phyloP scores from a whole-genome alignment of 345 rosid species.

The Populus euphratica region DNA sequence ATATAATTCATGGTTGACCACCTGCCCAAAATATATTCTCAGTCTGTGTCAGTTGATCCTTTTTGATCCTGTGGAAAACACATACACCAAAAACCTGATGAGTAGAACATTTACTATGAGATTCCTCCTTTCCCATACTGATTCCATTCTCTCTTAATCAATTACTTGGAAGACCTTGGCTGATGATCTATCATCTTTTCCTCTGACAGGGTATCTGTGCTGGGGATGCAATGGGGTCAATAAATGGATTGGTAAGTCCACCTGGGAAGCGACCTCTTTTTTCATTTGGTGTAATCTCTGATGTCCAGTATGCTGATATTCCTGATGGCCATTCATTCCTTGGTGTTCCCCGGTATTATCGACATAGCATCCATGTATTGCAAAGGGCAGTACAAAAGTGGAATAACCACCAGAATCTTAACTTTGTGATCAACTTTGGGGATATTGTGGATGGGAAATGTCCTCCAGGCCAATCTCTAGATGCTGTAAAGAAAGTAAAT shows the following conservation, averaged over 20 bases:
- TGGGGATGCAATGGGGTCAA: conserved; percentile 44
- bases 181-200: background rate
- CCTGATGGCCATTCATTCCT: conserved; percentile 76
- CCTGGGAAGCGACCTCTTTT: conserved; percentile 58
- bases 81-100: background rate
- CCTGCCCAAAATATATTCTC: background rate
- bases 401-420: conserved; percentile 58
- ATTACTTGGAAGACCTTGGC: background rate
- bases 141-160: background rate
- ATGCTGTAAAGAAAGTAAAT: conserved; percentile 47
- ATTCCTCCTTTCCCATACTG: background rate
- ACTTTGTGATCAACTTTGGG: conserved; percentile 71
- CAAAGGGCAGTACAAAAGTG: conserved; percentile 72
- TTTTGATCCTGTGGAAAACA: background rate
- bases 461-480: conserved; percentile 63
- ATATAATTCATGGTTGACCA: background rate
- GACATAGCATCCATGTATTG: conserved; percentile 65
- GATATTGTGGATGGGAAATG: conserved; percentile 85
- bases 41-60: background rate
- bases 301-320: conserved; percentile 89
- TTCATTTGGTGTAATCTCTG: conserved; percentile 85
- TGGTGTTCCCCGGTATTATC: conserved; percentile 83
- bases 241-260: conserved; percentile 26
- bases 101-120: background rate
- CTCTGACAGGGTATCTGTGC: conserved; percentile 14